Evolutionary conservation across 345 rosid species (phyloP).

Genomic region (Adansonia digitata): DNA sequence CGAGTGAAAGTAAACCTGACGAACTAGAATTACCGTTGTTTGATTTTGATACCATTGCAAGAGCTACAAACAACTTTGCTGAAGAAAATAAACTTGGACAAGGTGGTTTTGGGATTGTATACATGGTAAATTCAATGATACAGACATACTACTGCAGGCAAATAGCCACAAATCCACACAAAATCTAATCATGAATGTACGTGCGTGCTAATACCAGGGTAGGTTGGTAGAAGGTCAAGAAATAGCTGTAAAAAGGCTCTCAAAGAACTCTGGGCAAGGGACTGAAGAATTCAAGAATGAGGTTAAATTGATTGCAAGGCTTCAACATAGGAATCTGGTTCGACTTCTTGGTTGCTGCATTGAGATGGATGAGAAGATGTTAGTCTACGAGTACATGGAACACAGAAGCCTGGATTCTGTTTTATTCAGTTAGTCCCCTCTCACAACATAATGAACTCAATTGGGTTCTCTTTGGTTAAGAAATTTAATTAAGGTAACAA

Average conservation of each 20-base stretch:
- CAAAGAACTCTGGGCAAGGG: slow-evolving; percentile 70
- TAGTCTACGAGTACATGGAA: slow-evolving; percentile 85
- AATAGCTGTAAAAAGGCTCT: slow-evolving; percentile 79
- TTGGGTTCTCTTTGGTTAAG: not conserved
- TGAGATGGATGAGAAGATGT: slow-evolving; percentile 65
- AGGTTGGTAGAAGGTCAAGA: slow-evolving; percentile 52
- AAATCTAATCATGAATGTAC: not conserved
- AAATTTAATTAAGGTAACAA: not conserved
- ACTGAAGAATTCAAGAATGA: slow-evolving; percentile 78
- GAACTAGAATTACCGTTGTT: slow-evolving; percentile 53
- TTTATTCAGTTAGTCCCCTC: slow-evolving; percentile 51
- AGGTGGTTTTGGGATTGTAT: slow-evolving; percentile 77
- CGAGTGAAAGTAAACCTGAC: slow-evolving; percentile 35
- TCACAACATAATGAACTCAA: not conserved
- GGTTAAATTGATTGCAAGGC: slow-evolving; percentile 69
- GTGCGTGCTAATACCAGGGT: slow-evolving; percentile 34
- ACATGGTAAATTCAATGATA: slow-evolving; percentile 48
- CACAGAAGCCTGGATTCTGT: slow-evolving; percentile 63
- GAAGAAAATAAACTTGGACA: slow-evolving; percentile 52
- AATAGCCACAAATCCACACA: not conserved
- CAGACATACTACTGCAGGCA: not conserved
- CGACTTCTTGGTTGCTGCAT: slow-evolving; percentile 65
- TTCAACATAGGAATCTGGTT: slow-evolving; percentile 80
- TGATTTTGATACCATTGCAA: slow-evolving; percentile 39
- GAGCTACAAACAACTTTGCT: slow-evolving; percentile 45